Conservation (phyloP, 1,139 yeast genomes). For the Protomyces gravidus region DNA sequence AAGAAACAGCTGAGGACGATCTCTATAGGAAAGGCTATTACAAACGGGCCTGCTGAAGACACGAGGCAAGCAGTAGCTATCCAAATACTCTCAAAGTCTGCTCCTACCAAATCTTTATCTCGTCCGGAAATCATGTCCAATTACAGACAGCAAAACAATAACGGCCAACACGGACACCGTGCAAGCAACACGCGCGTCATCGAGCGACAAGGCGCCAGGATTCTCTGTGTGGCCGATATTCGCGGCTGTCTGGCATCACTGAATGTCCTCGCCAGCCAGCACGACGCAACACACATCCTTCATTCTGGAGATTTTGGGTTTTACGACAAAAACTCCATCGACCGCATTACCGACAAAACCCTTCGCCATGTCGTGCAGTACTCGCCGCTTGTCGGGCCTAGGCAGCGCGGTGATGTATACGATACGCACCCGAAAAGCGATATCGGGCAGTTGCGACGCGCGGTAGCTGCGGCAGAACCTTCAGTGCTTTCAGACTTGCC, state of each 20-base stretch:
- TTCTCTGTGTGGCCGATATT: conserved; percentile 49
- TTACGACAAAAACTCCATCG: conserved; percentile 58
- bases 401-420: conserved; percentile 17
- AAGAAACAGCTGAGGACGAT: too few relatives aligned
- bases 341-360: conserved; percentile 45
- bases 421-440: conserved; percentile 40
- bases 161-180: background rate
- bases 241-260: conserved; percentile 46
- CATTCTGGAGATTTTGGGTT: conserved; percentile 82
- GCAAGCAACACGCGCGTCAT: background rate
- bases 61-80: too few relatives aligned
- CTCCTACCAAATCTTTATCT: too few relatives aligned
- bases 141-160: conserved; percentile 1
- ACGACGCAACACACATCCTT: conserved; percentile 52
- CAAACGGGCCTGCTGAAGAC: too few relatives aligned
- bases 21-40: too few relatives aligned
- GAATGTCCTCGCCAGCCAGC: conserved; percentile 48
- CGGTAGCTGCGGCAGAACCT: conserved; percentile 34
- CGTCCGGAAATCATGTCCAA: too few relatives aligned
- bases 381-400: conserved; percentile 47
- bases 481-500: conserved; percentile 51
- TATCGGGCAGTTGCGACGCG: conserved; percentile 44
- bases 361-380: conserved; percentile 64
- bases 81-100: too few relatives aligned
- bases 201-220: conserved; percentile 36